Percentiles rank a stretch among this genome's conserved stretches.
Evolutionary conservation across 1,139 yeast species (phyloP).

Genomic region (Williopsis jadinii): DNA sequence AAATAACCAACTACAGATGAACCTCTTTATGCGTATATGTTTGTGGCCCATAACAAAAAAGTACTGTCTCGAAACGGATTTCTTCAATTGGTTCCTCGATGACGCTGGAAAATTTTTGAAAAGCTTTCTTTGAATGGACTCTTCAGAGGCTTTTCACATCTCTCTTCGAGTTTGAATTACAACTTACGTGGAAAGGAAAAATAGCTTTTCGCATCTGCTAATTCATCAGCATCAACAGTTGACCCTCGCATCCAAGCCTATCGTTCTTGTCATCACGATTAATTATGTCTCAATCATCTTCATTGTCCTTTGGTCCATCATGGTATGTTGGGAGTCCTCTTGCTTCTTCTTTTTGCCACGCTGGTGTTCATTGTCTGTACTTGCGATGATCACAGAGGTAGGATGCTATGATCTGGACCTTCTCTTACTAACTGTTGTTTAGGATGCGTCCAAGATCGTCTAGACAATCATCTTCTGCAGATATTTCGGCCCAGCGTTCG

Average conservation of each 20-base stretch:
- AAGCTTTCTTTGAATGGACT: neutral
- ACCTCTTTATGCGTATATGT: too few species aligned
- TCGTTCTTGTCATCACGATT: too few species aligned
- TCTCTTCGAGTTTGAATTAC: too few species aligned
- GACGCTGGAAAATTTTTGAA: conserved; percentile 1
- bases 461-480: conserved; percentile 5
- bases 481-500: conserved; percentile 10
- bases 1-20: too few species aligned
- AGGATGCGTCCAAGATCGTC: conserved; percentile 28
- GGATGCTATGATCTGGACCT: too few species aligned
- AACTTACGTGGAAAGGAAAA: too few species aligned
- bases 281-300: conserved; percentile 2
- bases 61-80: too few species aligned
- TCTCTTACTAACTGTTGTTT: neutral
- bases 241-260: too few species aligned
- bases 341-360: too few species aligned
- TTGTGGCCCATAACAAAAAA: too few species aligned
- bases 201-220: too few species aligned
- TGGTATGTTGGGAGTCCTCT: conserved; percentile 26
- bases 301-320: conserved; percentile 31
- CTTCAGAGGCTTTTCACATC: neutral
- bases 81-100: neutral
- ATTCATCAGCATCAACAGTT: too few species aligned
- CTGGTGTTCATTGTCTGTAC: conserved; percentile 4
- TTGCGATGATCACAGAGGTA: conserved; percentile 8